Base-by-base conservation (phyloP, 2,329 filamentous ascomycete species). In the Fusarium ramigenum region DNA sequence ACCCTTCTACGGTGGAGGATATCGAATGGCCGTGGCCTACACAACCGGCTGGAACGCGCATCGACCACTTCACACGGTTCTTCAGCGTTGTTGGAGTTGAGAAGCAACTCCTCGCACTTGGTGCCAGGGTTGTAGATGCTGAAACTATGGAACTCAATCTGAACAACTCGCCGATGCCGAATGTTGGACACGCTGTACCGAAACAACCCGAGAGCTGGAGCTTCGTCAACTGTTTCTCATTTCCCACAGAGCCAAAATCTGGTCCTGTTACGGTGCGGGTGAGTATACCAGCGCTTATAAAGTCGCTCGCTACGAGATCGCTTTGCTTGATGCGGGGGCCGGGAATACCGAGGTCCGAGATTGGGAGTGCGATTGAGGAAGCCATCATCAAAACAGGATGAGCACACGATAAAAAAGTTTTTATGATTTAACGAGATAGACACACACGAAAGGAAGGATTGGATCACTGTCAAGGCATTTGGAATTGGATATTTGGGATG, bases 191-290 rank as follows among this genome's bases (percentile, higher is more conserved):
- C 2, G 42, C 53, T 19, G 28, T 66, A 5, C 46, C 73, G 7
- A 53, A 63, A 7, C 76, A 78, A 18, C 73, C 76, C 2, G 76
- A 77, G n/a, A 78, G 76, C 40, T 78, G 76, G 76, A 78, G 76
- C 23, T 78, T 77, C 10, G 76, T 78, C 39, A 70, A 78, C 23
- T 78, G 77, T 36, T 78, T 78, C 50, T 74, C 70, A 0, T 72
- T 76, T 39, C 66, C 70, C 4, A 54, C 66, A 1, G 57, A 74
- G 15, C 58, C 73, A 3, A 70, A 68, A 43, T 47, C 72, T 10
- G 58, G 54, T 10, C 60, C 60, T 16, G 42, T 75, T 2, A 76
- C 60, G 2, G 68, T 78, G 54, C 62, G 69, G 16, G 32, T 78
- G 9, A 78, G 69, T 25, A 66, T 75, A 9, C 47, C 59, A 8